phyloP scores from a whole-genome alignment of 805 yeast genomes.

The Candida schatavii region DNA sequence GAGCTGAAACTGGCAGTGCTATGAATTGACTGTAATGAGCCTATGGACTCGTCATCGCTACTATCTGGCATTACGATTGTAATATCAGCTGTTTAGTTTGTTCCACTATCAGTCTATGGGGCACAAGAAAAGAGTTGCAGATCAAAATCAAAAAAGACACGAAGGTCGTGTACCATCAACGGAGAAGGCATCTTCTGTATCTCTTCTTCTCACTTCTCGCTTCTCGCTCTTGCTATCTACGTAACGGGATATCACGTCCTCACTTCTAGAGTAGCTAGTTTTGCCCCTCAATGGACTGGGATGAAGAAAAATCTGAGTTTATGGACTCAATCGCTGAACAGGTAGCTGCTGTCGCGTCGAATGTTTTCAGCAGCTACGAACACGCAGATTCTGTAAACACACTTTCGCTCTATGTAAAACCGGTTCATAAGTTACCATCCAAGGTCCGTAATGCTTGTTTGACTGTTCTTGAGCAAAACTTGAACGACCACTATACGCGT shows the following conservation, averaged over 20 bases:
- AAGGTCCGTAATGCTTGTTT: conserved; percentile 8
- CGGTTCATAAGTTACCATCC: conserved; percentile 1
- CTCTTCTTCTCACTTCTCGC: background rate
- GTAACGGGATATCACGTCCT: too few species aligned
- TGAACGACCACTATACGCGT: conserved; percentile 24
- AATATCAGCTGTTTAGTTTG: too few species aligned
- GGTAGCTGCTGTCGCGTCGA: background rate
- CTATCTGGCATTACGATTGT: too few species aligned
- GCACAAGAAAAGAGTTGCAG: too few species aligned
- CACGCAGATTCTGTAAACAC: background rate
- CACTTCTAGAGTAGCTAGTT: too few species aligned
- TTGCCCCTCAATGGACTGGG: background rate
- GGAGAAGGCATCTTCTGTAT: conserved; percentile 3
- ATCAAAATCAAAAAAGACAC: too few species aligned
- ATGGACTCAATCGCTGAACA: conserved; percentile 5
- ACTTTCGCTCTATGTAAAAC: background rate
- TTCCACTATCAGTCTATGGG: too few species aligned
- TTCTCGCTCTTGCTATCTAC: too few species aligned
- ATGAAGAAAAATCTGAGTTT: conserved; percentile 1
- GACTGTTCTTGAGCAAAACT: conserved; percentile 23
- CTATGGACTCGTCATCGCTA: background rate
- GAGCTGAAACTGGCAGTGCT: conserved; percentile 8
- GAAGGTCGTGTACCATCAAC: background rate
- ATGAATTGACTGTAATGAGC: background rate
- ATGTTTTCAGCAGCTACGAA: too few species aligned